Evolutionary conservation across 371 early-diverging fungal genomes (phyloP).

Genomic region (Mortierella sp.): DNA sequence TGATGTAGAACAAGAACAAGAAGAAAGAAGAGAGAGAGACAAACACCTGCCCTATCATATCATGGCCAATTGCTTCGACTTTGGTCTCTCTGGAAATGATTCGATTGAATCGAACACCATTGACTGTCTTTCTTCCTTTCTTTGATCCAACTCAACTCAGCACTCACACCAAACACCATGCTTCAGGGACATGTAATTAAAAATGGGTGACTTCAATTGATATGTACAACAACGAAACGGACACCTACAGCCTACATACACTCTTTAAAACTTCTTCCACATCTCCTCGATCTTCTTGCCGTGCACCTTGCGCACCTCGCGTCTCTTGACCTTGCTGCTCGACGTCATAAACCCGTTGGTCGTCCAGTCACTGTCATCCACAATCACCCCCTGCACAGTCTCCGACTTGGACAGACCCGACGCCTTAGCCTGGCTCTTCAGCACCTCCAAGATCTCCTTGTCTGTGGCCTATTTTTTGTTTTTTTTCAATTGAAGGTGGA

Average conservation of each 20-base stretch:
- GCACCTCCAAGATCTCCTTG: slow-evolving; percentile 60
- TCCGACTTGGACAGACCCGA: slow-evolving; percentile 66
- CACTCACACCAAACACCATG: background rate
- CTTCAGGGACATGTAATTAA: background rate
- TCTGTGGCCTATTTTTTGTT: slow-evolving; percentile 41
- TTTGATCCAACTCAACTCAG: background rate
- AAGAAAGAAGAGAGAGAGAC: background rate
- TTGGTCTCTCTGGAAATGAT: background rate
- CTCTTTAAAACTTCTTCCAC: slow-evolving; percentile 50
- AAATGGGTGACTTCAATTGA: background rate
- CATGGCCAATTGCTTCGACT: background rate
- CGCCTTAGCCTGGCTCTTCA: slow-evolving; percentile 63
- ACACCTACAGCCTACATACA: background rate
- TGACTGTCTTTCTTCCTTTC: background rate
- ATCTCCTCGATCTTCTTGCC: slow-evolving; percentile 66
- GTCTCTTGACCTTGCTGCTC: slow-evolving; percentile 72
- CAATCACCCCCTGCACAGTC: slow-evolving; percentile 64
- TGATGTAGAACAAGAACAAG: background rate
- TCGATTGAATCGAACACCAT: background rate
- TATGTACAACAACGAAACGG: background rate
- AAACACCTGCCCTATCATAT: background rate
- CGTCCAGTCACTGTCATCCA: slow-evolving; percentile 65
- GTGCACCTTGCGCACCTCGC: slow-evolving; percentile 64
- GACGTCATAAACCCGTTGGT: slow-evolving; percentile 69
- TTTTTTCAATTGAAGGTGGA: background rate